Percentiles rank a stretch among this genome's conserved stretches.
Conservation (phyloP, 2,329 filamentous ascomycete species). For the Curvularia sp. region DNA sequence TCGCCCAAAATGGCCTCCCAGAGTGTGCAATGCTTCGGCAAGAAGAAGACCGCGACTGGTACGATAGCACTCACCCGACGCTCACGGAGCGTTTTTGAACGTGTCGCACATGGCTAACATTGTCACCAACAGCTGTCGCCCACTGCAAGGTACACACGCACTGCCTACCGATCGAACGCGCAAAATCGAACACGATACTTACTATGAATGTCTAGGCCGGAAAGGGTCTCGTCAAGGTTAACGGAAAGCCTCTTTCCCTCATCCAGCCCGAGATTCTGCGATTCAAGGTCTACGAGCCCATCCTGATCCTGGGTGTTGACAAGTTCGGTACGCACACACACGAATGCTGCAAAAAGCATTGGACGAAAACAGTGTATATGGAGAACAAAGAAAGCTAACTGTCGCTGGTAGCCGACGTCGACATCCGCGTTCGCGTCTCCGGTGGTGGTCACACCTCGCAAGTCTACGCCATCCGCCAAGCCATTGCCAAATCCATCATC, state of each 20-base stretch:
- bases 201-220: constrained; percentile 61
- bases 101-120: constrained; percentile 46
- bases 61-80: constrained; percentile 23
- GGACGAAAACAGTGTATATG: constrained; percentile 11
- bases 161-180: constrained; percentile 28
- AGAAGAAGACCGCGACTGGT: constrained; percentile 67
- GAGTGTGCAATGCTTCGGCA: constrained; percentile 92
- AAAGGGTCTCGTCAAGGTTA: constrained; percentile 96
- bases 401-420: constrained; percentile 69
- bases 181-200: constrained; percentile 34
- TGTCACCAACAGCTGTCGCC: constrained; percentile 72
- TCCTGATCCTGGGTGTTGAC: constrained; percentile 95
- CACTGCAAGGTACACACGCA: constrained; percentile 79
- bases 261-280: constrained; percentile 96
- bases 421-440: constrained; percentile 95
- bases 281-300: constrained; percentile 99
- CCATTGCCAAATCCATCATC: constrained; percentile 94
- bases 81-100: constrained; percentile 5
- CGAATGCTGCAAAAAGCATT: constrained; percentile 9
- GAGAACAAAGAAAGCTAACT: constrained; percentile 26
- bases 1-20: constrained; percentile 53
- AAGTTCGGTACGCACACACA: constrained; percentile 72
- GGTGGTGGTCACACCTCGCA: constrained; percentile 98
- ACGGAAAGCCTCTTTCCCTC: constrained; percentile 92
- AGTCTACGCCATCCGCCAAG: constrained; percentile 98